Evolutionary conservation across 768 basidiomycete species (phyloP).

Genomic region (Pleurotus citrinopileatus): DNA sequence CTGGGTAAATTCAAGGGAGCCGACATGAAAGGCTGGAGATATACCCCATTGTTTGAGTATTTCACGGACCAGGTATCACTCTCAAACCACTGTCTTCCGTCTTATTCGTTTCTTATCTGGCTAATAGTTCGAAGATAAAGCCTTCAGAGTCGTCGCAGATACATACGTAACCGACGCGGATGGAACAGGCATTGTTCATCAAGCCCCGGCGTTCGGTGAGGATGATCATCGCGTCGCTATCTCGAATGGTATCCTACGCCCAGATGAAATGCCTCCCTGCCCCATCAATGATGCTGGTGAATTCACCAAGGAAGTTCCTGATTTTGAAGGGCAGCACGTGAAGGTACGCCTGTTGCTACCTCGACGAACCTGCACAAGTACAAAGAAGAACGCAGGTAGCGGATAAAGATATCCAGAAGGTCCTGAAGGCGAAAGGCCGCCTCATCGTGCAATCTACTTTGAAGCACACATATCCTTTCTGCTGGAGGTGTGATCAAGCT

Average conservation of each 20-base stretch:
- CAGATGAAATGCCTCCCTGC: constrained; percentile 94
- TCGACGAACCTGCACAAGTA: background rate
- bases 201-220: constrained; percentile 97
- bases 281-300: constrained; percentile 88
- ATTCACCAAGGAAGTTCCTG: constrained; percentile 87
- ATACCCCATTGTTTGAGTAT: constrained; percentile 93
- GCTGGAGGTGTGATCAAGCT: constrained; percentile 71
- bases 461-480: constrained; percentile 94
- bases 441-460: constrained; percentile 85
- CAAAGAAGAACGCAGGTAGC: constrained; percentile 66
- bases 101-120: background rate
- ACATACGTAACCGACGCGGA: constrained; percentile 91
- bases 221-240: constrained; percentile 96
- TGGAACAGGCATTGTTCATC: constrained; percentile 98
- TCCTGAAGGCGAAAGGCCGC: constrained; percentile 81
- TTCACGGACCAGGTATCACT: constrained; percentile 82
- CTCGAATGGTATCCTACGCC: constrained; percentile 74
- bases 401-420: constrained; percentile 92
- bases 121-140: constrained; percentile 83
- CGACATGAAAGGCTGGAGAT: constrained; percentile 96
- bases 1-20: constrained; percentile 82
- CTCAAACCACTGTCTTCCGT: background rate
- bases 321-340: constrained; percentile 85
- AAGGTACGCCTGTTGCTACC: constrained; percentile 56
- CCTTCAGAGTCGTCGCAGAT: constrained; percentile 86